Conservation (phyloP, 2,329 filamentous ascomycete genomes). For the Myriosclerotinia scirpicola region DNA sequence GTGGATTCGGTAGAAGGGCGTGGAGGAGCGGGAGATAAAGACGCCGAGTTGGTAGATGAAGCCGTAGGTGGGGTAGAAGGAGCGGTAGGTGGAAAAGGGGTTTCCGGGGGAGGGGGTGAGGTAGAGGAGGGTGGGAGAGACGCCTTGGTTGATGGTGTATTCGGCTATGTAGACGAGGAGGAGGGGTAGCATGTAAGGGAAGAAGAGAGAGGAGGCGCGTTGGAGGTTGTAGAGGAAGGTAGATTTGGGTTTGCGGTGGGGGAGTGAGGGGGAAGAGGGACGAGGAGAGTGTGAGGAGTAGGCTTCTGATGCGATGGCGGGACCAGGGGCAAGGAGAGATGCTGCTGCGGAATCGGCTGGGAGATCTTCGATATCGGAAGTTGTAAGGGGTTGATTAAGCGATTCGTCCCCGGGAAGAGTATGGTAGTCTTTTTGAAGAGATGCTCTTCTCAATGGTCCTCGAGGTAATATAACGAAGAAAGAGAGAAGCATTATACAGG, state of each 20-base stretch:
- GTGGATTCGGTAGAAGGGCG: slow-evolving; percentile 80
- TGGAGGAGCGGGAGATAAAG: slow-evolving; percentile 89
- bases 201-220: slow-evolving; percentile 68
- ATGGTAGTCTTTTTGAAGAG: slow-evolving; percentile 53
- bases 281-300: slow-evolving; percentile 41
- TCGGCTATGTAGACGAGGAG: slow-evolving; percentile 92
- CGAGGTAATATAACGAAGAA: slow-evolving; percentile 82
- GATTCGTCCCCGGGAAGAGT: slow-evolving; percentile 31
- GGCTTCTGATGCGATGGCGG: slow-evolving; percentile 45
- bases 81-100: slow-evolving; percentile 78
- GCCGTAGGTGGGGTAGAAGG: slow-evolving; percentile 92
- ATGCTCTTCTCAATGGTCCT: slow-evolving; percentile 57
- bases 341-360: slow-evolving; percentile 47
- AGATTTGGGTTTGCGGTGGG: slow-evolving; percentile 8
- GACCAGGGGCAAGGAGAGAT: slow-evolving; percentile 44
- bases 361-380: slow-evolving; percentile 35
- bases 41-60: slow-evolving; percentile 95
- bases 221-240: slow-evolving; percentile 54
- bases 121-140: slow-evolving; percentile 86
- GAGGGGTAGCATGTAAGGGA: slow-evolving; percentile 85
- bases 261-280: slow-evolving; percentile 6
- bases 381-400: slow-evolving; percentile 41
- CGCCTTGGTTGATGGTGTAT: slow-evolving; percentile 96
- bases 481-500: slow-evolving; percentile 76
- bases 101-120: slow-evolving; percentile 76